These are phyloP conservation scores for Phytophthora rubi DNA, from an alignment of 352 stramenopile genomes.

Conservation along the genomic window DNA sequence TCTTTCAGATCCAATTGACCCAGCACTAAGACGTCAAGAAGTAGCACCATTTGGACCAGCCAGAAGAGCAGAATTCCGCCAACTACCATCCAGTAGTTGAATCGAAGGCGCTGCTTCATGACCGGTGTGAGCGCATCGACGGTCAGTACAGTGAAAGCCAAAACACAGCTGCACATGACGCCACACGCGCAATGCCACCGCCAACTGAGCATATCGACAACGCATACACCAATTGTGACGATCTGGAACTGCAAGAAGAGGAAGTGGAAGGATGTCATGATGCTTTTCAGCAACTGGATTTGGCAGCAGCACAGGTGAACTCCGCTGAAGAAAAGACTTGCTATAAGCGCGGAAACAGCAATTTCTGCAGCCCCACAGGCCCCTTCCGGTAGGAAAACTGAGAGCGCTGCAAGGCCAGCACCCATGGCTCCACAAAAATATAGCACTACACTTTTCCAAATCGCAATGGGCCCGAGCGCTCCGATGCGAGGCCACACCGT, in stretches of 20 bases:
- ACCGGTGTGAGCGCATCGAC: background rate
- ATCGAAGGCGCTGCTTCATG: conserved; percentile 2
- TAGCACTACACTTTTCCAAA: conserved; percentile 2
- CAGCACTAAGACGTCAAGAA: background rate
- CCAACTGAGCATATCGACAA: background rate
- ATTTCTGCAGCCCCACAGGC: background rate
- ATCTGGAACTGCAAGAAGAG: conserved; percentile 12
- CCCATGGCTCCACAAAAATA: conserved; percentile 4
- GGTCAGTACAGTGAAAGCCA: background rate
- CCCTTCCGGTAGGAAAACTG: background rate
- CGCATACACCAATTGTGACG: background rate
- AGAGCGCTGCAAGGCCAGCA: background rate
- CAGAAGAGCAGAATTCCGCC: background rate
- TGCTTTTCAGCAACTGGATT: background rate
- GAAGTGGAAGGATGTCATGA: conserved; percentile 10
- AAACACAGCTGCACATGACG: background rate
- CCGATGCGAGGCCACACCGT: conserved; percentile 19
- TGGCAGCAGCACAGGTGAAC: conserved; percentile 10
- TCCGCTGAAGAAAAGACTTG: background rate
- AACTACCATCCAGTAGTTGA: conserved; percentile 3
- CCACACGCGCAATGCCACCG: background rate
- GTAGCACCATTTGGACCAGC: background rate
- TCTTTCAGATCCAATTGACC: background rate
- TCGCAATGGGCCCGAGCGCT: background rate
- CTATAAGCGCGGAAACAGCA: background rate